Evolutionary conservation across 495 filamentous ascomycete species (phyloP).

Genomic region (Hyaloscypha hepaticicola): DNA sequence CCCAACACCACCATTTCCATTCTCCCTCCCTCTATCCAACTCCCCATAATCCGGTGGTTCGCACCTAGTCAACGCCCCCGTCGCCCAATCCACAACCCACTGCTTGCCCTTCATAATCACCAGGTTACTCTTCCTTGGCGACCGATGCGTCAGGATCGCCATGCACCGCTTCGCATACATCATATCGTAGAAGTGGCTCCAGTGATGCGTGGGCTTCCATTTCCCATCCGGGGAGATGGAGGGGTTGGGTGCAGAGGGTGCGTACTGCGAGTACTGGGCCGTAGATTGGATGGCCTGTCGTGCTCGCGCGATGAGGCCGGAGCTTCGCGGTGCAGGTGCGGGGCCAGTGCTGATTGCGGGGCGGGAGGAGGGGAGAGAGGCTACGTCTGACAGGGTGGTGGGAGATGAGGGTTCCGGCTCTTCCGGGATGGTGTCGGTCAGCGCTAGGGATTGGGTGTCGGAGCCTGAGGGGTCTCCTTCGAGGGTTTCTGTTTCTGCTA

Average conservation of each 20-base stretch:
- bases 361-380: background rate
- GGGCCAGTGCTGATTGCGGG: background rate
- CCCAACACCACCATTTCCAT: no score
- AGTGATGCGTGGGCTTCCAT: conserved; percentile 47
- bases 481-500: conserved; percentile 10
- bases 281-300: conserved; percentile 20
- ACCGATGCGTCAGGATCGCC: conserved; percentile 44
- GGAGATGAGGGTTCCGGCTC: background rate
- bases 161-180: conserved; percentile 55
- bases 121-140: conserved; percentile 46
- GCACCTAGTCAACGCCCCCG: conserved; percentile 42
- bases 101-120: conserved; percentile 45
- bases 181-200: conserved; percentile 50
- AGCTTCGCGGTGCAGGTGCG: background rate
- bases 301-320: conserved; percentile 11
- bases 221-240: conserved; percentile 39
- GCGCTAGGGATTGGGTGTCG: background rate
- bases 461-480: background rate
- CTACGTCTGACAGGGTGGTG: background rate
- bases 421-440: background rate
- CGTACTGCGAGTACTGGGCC: conserved; percentile 14
- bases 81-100: conserved; percentile 50
- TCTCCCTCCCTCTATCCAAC: background rate
- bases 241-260: conserved; percentile 11
- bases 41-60: conserved; percentile 37